Evolutionary conservation across 139 green algal genomes (phyloP).

Genomic region (Marvania coccoides): DNA sequence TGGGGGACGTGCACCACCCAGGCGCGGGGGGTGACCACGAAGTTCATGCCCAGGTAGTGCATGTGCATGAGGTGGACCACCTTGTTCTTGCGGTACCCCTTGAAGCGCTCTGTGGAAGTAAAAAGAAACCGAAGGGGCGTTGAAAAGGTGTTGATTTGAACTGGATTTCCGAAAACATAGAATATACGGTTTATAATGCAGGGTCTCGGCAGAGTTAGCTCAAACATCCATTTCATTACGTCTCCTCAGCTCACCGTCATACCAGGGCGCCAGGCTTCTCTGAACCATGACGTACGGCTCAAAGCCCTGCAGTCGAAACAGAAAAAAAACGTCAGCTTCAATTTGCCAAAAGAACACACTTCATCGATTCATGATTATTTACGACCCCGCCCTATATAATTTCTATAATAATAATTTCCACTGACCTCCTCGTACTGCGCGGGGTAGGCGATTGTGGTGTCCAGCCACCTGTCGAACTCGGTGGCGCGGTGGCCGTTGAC

Average conservation of each 20-base stretch:
- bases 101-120: conserved; percentile 43
- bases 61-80: conserved; percentile 27
- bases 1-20: conserved; percentile 27
- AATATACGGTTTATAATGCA: no score
- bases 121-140: no score
- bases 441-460: conserved; percentile 9
- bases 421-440: conserved; percentile 5
- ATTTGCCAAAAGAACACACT: not conserved
- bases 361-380: not conserved
- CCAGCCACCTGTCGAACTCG: conserved; percentile 24
- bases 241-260: no score
- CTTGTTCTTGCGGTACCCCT: conserved; percentile 23
- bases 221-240: no score
- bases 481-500: conserved; percentile 18
- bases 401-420: not conserved
- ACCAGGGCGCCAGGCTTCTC: conserved; percentile 28
- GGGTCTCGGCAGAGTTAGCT: no score
- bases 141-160: no score
- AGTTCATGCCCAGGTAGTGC: conserved; percentile 17
- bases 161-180: no score
- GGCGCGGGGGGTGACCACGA: conserved; percentile 14
- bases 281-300: conserved; percentile 34
- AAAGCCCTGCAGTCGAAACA: conserved; percentile 17
- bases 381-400: not conserved
- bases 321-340: not conserved